Base-by-base conservation (phyloP, 2,329 filamentous ascomycete genomes). In the Curvularia lunata region DNA sequence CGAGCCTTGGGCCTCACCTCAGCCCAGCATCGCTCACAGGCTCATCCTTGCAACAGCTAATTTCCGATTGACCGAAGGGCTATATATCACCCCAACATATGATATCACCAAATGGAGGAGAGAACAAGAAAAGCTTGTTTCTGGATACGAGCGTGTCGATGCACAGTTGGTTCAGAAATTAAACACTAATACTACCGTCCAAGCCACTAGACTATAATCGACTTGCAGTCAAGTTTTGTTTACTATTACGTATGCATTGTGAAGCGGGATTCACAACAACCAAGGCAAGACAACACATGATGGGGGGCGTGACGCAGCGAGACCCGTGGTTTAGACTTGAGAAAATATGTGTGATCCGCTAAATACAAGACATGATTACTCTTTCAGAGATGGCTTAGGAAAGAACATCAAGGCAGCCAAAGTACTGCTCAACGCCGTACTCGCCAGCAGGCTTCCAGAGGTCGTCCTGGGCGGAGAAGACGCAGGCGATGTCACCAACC, bases 381-480 rank as follows among this genome's bases (percentile, higher is more conserved):
- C 40, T 52, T 38, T 18, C 28, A 3, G 32, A n/a, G 32, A 34
- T 41, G 41, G 5, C 34, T 37, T 37, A 37, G 32, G 32, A 57
- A 51, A 75, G 86, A 85, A 72, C 79, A 56, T 79, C 71, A 57
- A 80, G 79, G 75, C 86, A 88, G 63, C 92, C 91, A 86, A 91
- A 97, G 83, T 84, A 83, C 80, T 88, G 86, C 88, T 97, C 93
- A 70, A 92, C 91, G 61, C 80, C 79, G 78, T 87, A 91, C 32
- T 79, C 76, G 66, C 89, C 90, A 28, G 85, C 79, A 40, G 79
- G 71, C 88, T 97, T 97, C 93, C 93, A 98, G 67, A 78, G 63
- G 77, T 97, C 93, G 71, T 96, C 82, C 70, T 85, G 82, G 80
- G 84, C 92, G 67, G 88, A 91, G 86, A 97, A 96, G 82, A 96